Evolutionary conservation across 2,329 filamentous ascomycete species (phyloP), one percentile per base, ranked within the genome.

Genomic region (Verruconis gallopava): DNA sequence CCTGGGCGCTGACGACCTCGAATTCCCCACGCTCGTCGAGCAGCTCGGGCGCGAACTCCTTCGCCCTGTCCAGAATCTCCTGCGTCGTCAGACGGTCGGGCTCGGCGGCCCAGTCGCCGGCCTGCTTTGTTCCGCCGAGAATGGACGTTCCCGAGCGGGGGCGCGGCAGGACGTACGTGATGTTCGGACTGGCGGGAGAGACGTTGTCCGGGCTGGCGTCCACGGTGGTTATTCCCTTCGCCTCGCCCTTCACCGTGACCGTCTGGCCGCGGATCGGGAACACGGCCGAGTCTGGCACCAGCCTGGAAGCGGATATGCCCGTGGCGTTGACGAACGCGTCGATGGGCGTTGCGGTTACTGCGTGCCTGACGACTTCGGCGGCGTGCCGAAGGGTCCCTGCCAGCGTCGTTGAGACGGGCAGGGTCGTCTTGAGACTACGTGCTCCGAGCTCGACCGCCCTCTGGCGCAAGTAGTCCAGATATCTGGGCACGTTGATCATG

Each of bases 201-300:
- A 42, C 43, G 17, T 41, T 25, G 11, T 45, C 14, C 20, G 37
- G 15, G 47, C 48, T 2, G 49, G 51, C 17, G 20, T 30, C n/a
- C 17, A 54, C 44, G 22, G 51, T 56, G 40, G 54, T 48, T n/a
- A 53, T 55, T 18, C 46, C 45, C 4, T 48, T 41, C 4, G 64
- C 61, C 47, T 63, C 57, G 11, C 66, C 63, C 39, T 56, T 59
- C 1, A 68, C 65, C 1, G 68, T 50, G 1, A 69, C 54, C 0
- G 65, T 69, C 46, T 69, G 66, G 4, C 66, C 67, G 11, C 62
- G 52, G 32, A 67, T 58, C 0, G 66, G 65, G 44, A 57, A 61
- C 40, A 69, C 50, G 1, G 42, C 47, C 0, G 48, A 43, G 44
- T 63, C 59, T 0, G 49, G 48, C 9, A 62, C 58, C 6, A 70